Evolutionary conservation across 306 rosid species (phyloP).

Genomic region (Malus domestica): DNA sequence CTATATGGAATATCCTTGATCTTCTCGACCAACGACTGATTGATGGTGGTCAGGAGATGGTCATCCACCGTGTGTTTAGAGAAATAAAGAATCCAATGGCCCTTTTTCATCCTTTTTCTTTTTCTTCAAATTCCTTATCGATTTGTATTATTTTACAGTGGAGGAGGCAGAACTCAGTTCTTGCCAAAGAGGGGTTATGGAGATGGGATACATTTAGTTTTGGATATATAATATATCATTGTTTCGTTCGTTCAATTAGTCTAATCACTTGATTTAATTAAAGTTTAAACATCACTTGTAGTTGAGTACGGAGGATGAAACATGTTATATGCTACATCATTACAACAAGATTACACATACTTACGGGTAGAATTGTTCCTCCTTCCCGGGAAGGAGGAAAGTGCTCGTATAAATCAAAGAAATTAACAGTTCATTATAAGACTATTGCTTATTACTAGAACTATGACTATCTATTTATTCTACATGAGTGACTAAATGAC

Average conservation of each 20-base stretch:
- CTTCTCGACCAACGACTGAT: constrained; percentile 14
- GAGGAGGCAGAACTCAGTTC: not conserved
- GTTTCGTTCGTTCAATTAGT: not conserved
- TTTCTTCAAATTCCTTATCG: not conserved
- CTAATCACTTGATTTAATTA: not conserved
- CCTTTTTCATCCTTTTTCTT: not conserved
- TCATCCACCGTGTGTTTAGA: constrained; percentile 17
- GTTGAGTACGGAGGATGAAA: not conserved
- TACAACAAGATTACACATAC: not conserved
- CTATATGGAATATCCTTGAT: constrained; percentile 8
- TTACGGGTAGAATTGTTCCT: not conserved
- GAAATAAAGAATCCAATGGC: constrained; percentile 12
- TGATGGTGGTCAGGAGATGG: not conserved
- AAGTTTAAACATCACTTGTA: not conserved
- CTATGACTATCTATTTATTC: no score
- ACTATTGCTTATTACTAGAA: no score
- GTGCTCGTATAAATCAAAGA: no score
- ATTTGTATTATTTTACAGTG: not conserved
- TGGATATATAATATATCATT: not conserved
- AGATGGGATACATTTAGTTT: not conserved
- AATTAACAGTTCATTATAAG: no score
- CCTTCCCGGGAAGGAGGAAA: not conserved
- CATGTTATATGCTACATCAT: not conserved
- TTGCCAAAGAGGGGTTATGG: not conserved
- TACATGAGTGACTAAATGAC: no score